phyloP scores from a whole-genome alignment of 192 early-diverging fungal genomes.

The Piromyces finnis region DNA sequence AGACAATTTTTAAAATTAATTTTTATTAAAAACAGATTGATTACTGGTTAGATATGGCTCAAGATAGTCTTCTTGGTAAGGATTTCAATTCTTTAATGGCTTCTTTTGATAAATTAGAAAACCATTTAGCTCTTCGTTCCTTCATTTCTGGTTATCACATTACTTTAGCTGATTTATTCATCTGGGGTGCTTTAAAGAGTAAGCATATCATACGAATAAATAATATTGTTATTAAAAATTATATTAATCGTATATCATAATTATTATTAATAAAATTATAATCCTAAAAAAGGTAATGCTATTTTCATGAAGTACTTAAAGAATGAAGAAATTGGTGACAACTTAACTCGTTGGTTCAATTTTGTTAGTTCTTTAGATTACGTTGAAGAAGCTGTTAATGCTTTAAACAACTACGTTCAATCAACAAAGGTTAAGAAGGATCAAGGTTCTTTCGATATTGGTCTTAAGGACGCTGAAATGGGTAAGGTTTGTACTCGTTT shows the following conservation, averaged over 20 bases:
- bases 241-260: too few relatives aligned
- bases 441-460: constrained; percentile 89
- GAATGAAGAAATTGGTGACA: constrained; percentile 38
- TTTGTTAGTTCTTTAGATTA: constrained; percentile 42
- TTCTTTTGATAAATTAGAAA: constrained; percentile 54
- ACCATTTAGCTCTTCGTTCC: constrained; percentile 63
- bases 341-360: constrained; percentile 68
- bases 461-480: constrained; percentile 50
- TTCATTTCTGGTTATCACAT: constrained; percentile 59
- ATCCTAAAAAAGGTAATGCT: constrained; percentile 23
- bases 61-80: constrained; percentile 26
- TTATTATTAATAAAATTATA: too few relatives aligned
- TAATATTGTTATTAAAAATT: too few relatives aligned
- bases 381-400: constrained; percentile 20
- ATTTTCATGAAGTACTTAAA: constrained; percentile 69
- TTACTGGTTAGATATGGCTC: constrained; percentile 57
- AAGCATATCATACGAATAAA: too few relatives aligned
- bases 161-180: constrained; percentile 61
- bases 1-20: too few relatives aligned
- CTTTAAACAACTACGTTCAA: constrained; percentile 21
- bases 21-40: too few relatives aligned
- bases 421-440: constrained; percentile 28
- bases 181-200: constrained; percentile 76
- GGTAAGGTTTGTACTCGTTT: constrained; percentile 94
- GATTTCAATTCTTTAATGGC: constrained; percentile 56